Conservation (phyloP, 208 protist species). For the Trypanosoma rangeli region DNA sequence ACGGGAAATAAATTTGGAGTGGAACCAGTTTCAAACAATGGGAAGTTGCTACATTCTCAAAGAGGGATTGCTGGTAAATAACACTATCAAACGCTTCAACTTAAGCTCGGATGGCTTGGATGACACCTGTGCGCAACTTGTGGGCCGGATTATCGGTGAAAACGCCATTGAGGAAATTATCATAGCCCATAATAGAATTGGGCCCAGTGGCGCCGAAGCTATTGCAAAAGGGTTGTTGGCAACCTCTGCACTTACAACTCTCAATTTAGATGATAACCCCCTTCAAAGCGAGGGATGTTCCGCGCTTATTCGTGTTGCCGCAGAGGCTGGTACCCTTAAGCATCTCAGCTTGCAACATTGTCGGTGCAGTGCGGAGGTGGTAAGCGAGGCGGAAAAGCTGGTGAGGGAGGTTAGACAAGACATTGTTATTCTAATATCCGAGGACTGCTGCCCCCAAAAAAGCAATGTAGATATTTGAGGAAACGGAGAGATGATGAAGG, state of each 20-base stretch:
- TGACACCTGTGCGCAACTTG: conserved; percentile 60
- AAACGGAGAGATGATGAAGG: not conserved
- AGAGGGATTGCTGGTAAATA: conserved; percentile 84
- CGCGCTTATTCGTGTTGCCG: conserved; percentile 55
- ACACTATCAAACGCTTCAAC: conserved; percentile 89
- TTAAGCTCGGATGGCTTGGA: conserved; percentile 80
- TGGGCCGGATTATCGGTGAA: conserved; percentile 80
- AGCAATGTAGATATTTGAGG: conserved; percentile 17
- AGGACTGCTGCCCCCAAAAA: conserved; percentile 29
- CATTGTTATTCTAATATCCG: conserved; percentile 56
- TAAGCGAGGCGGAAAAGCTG: conserved; percentile 33
- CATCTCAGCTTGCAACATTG: conserved; percentile 74
- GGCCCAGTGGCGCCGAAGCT: conserved; percentile 57
- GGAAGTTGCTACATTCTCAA: conserved; percentile 59
- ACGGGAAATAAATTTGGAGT: conserved; percentile 88
- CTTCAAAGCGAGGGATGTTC: conserved; percentile 72
- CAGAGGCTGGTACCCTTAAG: conserved; percentile 47
- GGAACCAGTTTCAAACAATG: conserved; percentile 77
- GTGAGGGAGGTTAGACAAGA: conserved; percentile 29
- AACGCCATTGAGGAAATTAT: conserved; percentile 89
- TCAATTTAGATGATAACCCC: conserved; percentile 86
- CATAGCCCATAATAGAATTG: conserved; percentile 89
- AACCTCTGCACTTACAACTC: conserved; percentile 64
- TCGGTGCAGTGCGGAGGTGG: conserved; percentile 41
- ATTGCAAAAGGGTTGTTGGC: conserved; percentile 76